Evolutionary conservation across 345 rosid species (phyloP).

Genomic region (Balakata baccata): DNA sequence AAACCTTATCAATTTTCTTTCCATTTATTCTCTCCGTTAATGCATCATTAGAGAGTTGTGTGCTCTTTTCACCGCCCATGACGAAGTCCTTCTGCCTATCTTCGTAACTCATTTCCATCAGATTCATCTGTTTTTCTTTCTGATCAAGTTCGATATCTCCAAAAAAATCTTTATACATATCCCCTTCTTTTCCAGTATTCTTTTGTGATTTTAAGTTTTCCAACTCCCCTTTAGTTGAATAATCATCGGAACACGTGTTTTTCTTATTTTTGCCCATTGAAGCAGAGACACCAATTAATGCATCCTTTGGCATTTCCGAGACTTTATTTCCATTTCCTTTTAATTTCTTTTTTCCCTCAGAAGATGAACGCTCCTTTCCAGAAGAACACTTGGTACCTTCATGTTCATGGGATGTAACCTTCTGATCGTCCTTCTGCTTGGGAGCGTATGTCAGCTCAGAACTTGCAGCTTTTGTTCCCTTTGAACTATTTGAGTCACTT

Average conservation of each 20-base stretch:
- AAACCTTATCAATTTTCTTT: constrained; percentile 33
- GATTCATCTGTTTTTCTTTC: constrained; percentile 50
- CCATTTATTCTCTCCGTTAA: constrained; percentile 40
- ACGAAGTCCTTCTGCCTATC: constrained; percentile 36
- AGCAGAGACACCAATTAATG: constrained; percentile 39
- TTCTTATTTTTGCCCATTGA: constrained; percentile 46
- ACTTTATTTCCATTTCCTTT: constrained; percentile 38
- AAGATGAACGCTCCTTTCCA: constrained; percentile 46
- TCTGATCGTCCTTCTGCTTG: constrained; percentile 44
- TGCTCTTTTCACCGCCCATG: constrained; percentile 43
- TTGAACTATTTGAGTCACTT: constrained; percentile 38
- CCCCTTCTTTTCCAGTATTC: constrained; percentile 47
- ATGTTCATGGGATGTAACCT: constrained; percentile 35
- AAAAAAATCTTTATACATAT: constrained; percentile 63
- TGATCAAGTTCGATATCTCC: constrained; percentile 66
- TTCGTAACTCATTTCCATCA: constrained; percentile 32
- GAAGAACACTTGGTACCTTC: constrained; percentile 40
- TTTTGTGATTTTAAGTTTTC: constrained; percentile 44
- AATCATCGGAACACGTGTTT: constrained; percentile 31
- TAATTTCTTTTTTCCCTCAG: constrained; percentile 48
- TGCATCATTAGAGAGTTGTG: constrained; percentile 27
- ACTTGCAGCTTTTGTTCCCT: constrained; percentile 41
- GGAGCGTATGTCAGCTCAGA: constrained; percentile 35
- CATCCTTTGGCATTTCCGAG: constrained; percentile 42
- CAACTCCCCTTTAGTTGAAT: constrained; percentile 39